Base-by-base conservation (phyloP, 1,139 yeast species). In the Eremothecium cymbalariae region DNA sequence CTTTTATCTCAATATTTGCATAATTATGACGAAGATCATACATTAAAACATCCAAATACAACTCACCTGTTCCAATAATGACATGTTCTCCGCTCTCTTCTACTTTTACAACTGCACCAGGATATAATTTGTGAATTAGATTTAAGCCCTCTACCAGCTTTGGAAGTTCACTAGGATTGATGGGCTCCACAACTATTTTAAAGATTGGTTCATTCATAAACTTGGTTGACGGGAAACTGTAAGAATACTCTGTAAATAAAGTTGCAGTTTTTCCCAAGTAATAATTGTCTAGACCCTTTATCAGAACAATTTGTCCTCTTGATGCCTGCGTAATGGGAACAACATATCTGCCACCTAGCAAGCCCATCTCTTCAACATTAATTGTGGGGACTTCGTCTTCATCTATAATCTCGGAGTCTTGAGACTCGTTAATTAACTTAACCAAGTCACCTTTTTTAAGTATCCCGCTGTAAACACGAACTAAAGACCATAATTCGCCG, bases 21-120 rank as follows among this genome's bases (percentile, higher is more conserved):
- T 41, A 77, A 55, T 39, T 44, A 13, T 64, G 56, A 42, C 97
- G 65, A 31, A 90, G 60, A 51, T 85, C 96, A 57, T 79, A 84
- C 35, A 93, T 57, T 18, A 82, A 63, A 47, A 94, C 83, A 57
- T 93, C 98, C 61, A 93, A 59, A 51, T 83, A 85, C 12, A 90
- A 52, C 53, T 93, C 98, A 4, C 98, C 98, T 3, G 86, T 74
- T 0, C 93, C 95, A 18, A 77, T 53, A 2, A 93, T 55, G 0
- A 78, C 76, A 54, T 81, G 85, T 49, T 88, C 97, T 1, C 97
- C 96, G 38, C 88, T 80, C 46, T 83, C 94, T 54, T 85, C 95
- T 1, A 82, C 88, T 43, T 70, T 74, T 6, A 84, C 64, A 18
- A 68, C 67, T 23, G 77, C 66, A 5, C 88, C 76, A 9, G 82